Conservation (phyloP, 768 basidiomycete genomes). For the Boletus coccyginus region DNA sequence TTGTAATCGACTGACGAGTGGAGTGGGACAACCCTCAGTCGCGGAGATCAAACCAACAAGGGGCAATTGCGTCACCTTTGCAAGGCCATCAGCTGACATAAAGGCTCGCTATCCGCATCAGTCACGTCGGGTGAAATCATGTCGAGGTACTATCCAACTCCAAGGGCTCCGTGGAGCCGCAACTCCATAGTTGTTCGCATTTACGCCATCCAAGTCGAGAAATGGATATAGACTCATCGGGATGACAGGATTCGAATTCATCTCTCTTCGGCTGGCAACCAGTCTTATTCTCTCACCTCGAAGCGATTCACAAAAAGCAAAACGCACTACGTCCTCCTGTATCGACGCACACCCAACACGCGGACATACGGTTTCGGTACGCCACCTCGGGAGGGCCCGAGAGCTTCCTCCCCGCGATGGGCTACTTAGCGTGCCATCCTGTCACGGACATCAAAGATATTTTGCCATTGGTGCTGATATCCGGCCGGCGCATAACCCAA, state of each 20-base stretch:
- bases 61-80: constrained; percentile 7
- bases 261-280: background rate
- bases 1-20: background rate
- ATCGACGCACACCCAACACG: background rate
- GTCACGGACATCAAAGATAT: background rate
- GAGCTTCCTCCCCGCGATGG: background rate
- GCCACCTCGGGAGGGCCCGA: background rate
- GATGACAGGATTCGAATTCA: background rate
- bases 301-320: background rate
- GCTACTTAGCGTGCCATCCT: background rate
- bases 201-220: constrained; percentile 1
- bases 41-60: constrained; percentile 30
- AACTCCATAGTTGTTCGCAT: background rate
- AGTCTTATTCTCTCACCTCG: background rate
- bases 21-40: constrained; percentile 8
- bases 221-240: background rate
- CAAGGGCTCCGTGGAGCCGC: constrained; percentile 27
- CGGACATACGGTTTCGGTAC: background rate
- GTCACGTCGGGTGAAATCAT: background rate
- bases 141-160: constrained; percentile 7
- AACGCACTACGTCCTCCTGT: background rate
- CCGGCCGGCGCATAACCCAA: background rate
- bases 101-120: constrained; percentile 2
- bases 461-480: background rate
- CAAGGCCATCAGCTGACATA: background rate